Percentiles rank a stretch among this genome's conserved stretches.
These are phyloP conservation scores for Fusarium denticulatum DNA, from an alignment of 2,329 filamentous ascomycete species.

Conservation along the genomic window DNA sequence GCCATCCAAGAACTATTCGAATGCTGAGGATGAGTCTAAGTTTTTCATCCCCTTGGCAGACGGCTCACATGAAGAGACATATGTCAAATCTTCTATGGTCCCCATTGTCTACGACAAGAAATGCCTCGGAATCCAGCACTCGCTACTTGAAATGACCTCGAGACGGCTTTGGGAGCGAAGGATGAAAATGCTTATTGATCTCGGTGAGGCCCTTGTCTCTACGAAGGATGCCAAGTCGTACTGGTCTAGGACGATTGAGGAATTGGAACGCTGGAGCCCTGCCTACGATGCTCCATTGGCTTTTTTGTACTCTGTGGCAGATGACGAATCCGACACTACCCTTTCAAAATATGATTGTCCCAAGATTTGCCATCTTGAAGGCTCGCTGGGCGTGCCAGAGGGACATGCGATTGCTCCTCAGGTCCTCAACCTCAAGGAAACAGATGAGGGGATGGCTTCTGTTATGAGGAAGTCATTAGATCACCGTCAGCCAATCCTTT, in stretches of 20 bases:
- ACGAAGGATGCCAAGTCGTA: slow-evolving; percentile 58
- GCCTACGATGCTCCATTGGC: slow-evolving; percentile 62
- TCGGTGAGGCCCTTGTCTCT: slow-evolving; percentile 57
- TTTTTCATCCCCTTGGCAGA: slow-evolving; percentile 57
- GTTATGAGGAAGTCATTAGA: slow-evolving; percentile 53
- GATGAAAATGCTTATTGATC: slow-evolving; percentile 59
- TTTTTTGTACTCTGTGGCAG: slow-evolving; percentile 61
- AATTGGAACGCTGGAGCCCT: slow-evolving; percentile 55
- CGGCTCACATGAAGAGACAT: slow-evolving; percentile 57
- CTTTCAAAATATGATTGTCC: slow-evolving; percentile 45
- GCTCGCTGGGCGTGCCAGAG: slow-evolving; percentile 57
- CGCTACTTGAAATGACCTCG: slow-evolving; percentile 58
- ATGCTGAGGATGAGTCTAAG: slow-evolving; percentile 55
- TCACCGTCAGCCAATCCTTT: slow-evolving; percentile 51
- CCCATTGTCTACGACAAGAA: slow-evolving; percentile 56
- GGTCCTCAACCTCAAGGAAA: slow-evolving; percentile 49
- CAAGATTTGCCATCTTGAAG: slow-evolving; percentile 55
- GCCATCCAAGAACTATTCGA: slow-evolving; percentile 46
- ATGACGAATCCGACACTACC: slow-evolving; percentile 44
- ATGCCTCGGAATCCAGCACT: slow-evolving; percentile 59
- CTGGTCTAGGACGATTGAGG: slow-evolving; percentile 57
- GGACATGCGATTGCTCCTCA: slow-evolving; percentile 55
- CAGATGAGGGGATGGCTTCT: slow-evolving; percentile 51
- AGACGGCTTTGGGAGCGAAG: slow-evolving; percentile 59
- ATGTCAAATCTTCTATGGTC: slow-evolving; percentile 59